These are phyloP conservation scores for Aspergillus ochraceoroseus DNA, from an alignment of 2,329 filamentous ascomycete species.

Conservation along the genomic window DNA sequence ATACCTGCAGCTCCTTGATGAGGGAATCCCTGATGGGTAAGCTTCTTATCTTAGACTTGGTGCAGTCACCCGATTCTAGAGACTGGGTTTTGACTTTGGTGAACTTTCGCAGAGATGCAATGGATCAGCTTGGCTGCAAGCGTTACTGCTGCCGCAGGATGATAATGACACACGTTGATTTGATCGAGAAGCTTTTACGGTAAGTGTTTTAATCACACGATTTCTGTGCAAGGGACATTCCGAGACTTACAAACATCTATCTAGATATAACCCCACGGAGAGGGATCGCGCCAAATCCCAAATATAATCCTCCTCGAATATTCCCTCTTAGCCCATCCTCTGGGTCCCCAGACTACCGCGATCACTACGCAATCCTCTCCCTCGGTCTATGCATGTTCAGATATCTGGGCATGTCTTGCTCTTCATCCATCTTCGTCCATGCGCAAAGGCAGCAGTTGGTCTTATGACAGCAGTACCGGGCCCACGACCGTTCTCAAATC, in stretches of 20 bases:
- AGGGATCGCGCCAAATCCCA: constrained; percentile 43
- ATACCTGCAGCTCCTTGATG: constrained; percentile 82
- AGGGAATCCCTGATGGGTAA: constrained; percentile 69
- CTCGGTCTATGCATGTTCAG: no score
- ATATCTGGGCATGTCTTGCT: no score
- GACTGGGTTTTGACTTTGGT: constrained; percentile 13
- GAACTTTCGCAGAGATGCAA: constrained; percentile 66
- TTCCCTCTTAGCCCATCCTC: no score
- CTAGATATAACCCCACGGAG: constrained; percentile 49
- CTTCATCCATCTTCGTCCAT: no score
- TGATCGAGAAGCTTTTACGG: constrained; percentile 97
- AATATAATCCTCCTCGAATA: constrained; percentile 11
- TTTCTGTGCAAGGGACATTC: no score
- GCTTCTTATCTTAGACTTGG: constrained; percentile 31
- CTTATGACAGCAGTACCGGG: no score
- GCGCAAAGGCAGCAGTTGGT: no score
- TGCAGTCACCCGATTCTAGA: not conserved
- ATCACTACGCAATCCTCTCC: not conserved
- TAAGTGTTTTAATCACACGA: constrained; percentile 46
- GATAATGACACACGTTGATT: constrained; percentile 98
- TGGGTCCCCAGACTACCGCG: not conserved
- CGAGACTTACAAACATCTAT: not conserved
- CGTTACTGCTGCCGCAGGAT: constrained; percentile 98
- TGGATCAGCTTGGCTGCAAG: constrained; percentile 89
- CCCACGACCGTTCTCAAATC: no score